Conservation (phyloP, 83 land plant species). For the Picea mariana region DNA sequence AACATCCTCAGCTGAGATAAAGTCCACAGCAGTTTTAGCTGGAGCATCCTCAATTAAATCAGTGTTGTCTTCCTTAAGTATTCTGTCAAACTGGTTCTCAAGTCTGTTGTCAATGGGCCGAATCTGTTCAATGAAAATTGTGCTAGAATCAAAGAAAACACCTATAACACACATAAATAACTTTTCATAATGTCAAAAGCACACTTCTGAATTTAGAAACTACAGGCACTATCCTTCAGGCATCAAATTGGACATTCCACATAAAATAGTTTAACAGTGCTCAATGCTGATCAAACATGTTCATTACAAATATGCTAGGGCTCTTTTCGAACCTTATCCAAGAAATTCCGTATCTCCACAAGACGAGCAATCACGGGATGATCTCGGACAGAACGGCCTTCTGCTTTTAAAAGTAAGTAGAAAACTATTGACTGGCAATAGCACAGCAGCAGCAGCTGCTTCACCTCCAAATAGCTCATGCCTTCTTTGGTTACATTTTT, state of each 20-base stretch:
- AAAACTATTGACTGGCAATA: slow-evolving; percentile 85
- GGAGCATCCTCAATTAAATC: not conserved
- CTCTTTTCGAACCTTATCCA: slow-evolving; percentile 59
- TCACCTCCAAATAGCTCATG: slow-evolving; percentile 71
- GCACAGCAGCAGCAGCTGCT: slow-evolving; percentile 51
- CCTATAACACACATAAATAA: slow-evolving; percentile 4
- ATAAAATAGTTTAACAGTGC: not conserved
- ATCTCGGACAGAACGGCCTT: slow-evolving; percentile 80
- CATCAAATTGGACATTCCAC: not conserved
- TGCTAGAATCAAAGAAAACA: not conserved
- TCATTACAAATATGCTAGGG: not conserved
- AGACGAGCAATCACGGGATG: slow-evolving; percentile 84
- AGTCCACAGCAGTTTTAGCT: not conserved
- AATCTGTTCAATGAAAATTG: slow-evolving; percentile 9
- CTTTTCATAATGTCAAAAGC: not conserved
- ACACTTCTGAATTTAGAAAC: not conserved
- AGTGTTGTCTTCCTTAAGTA: slow-evolving; percentile 7
- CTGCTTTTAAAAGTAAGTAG: slow-evolving; percentile 85
- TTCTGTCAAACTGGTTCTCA: slow-evolving; percentile 11
- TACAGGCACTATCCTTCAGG: not conserved
- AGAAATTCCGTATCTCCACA: slow-evolving; percentile 57
- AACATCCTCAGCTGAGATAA: not conserved
- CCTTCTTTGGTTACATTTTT: slow-evolving; percentile 38
- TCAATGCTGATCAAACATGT: not conserved
- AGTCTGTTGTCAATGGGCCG: slow-evolving; percentile 13